A percentile compares a stretch with the other conserved stretches of the same genome.
Conservation (phyloP, 306 rosid species). For the Lithocarpus polystachyus region DNA sequence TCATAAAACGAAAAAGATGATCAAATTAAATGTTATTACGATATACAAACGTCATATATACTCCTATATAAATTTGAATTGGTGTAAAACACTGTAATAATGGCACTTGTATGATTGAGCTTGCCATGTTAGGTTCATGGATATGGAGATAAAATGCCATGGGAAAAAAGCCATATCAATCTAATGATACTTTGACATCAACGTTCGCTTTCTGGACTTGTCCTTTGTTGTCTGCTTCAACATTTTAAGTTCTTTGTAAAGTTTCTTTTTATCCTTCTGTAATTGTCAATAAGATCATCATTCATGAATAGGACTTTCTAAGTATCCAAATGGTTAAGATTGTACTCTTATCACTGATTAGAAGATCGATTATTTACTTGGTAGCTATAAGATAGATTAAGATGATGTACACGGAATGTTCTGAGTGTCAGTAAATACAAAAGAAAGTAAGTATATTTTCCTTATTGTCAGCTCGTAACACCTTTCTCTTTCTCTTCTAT, state of each 20-base stretch:
- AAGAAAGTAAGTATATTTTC: too few species aligned
- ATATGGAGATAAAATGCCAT: background rate
- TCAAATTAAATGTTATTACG: conserved; percentile 9
- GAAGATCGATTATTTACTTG: too few species aligned
- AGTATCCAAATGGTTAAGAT: background rate
- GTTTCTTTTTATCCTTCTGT: conserved; percentile 5
- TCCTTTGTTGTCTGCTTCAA: background rate
- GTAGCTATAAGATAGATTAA: too few species aligned
- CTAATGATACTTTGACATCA: background rate
- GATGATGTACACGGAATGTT: too few species aligned
- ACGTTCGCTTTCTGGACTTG: too few species aligned
- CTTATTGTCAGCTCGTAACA: background rate
- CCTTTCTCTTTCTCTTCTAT: background rate
- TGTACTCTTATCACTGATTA: too few species aligned
- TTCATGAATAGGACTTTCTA: background rate
- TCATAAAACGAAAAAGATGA: background rate
- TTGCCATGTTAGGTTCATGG: too few species aligned
- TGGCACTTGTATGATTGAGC: too few species aligned
- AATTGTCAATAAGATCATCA: background rate
- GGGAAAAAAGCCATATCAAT: background rate
- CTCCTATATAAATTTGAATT: background rate
- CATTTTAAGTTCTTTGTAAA: background rate
- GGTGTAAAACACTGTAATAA: background rate
- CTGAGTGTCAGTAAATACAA: too few species aligned
- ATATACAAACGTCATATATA: conserved; percentile 17